phyloP scores from a whole-genome alignment of 768 basidiomycete species.

The Pulveroboletus sp. region DNA sequence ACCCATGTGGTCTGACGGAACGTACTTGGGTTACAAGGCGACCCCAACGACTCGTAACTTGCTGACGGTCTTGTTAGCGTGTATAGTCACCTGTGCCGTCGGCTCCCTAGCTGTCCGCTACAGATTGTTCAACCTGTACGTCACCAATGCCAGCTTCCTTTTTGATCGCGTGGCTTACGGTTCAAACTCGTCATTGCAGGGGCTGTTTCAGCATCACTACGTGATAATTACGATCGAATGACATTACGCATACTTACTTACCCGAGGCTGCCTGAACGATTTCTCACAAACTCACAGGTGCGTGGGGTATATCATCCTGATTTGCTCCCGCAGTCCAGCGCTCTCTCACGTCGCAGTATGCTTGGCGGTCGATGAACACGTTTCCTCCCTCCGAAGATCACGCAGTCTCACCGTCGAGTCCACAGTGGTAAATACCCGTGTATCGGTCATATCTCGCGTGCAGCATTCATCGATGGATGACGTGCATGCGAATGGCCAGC shows the following conservation, averaged over 20 bases:
- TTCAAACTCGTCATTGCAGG: constrained; percentile 8
- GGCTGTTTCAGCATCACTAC: constrained; percentile 27
- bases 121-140: constrained; percentile 62
- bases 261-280: neutral
- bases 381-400: neutral
- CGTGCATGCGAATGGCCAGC: constrained; percentile 41
- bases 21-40: constrained; percentile 60
- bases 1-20: constrained; percentile 1
- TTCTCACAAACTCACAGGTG: constrained; percentile 37
- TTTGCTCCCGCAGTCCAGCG: constrained; percentile 55
- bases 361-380: constrained; percentile 55
- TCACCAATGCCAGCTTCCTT: neutral
- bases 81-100: constrained; percentile 59
- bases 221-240: neutral
- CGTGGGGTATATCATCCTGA: constrained; percentile 68
- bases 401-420: neutral
- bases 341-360: constrained; percentile 72
- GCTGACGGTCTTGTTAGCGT: constrained; percentile 71
- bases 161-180: neutral
- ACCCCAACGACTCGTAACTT: constrained; percentile 75
- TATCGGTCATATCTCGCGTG: constrained; percentile 40
- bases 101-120: constrained; percentile 61
- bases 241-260: no score
- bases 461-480: neutral
- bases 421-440: constrained; percentile 69